Evolutionary conservation across 345 rosid genomes (phyloP).

Genomic region (Lepidium didymum): DNA sequence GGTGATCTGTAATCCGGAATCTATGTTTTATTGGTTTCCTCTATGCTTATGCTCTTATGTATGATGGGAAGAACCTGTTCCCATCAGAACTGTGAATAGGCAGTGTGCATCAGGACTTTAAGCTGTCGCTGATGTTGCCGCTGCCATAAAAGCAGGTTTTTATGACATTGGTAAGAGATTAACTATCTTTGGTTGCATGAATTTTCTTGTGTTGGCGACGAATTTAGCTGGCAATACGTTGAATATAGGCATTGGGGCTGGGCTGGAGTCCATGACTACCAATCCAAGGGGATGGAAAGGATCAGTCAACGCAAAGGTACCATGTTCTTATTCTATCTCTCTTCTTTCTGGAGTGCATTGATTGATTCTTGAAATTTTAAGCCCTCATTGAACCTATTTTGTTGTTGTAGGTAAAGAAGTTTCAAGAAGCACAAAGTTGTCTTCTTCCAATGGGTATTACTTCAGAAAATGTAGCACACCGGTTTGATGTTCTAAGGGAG

Average conservation of each 20-base stretch:
- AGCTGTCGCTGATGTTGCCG: conserved; percentile 98
- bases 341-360: not conserved
- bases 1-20: not conserved
- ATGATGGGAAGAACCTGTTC: conserved; percentile 43
- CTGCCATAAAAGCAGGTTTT: conserved; percentile 92
- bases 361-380: not conserved
- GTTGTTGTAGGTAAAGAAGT: conserved; percentile 56
- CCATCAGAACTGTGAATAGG: no score
- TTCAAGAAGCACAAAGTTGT: conserved; percentile 78
- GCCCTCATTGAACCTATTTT: not conserved
- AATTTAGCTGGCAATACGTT: not conserved
- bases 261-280: conserved; percentile 86
- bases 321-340: not conserved
- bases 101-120: conserved; percentile 98
- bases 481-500: conserved; percentile 77
- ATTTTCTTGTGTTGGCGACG: not conserved
- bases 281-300: conserved; percentile 89
- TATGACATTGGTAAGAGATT: conserved; percentile 70
- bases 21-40: not conserved
- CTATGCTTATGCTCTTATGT: not conserved
- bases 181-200: not conserved
- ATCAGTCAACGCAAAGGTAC: conserved; percentile 75
- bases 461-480: conserved; percentile 88
- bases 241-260: conserved; percentile 82
- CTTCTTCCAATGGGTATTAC: conserved; percentile 97